Conservation (phyloP, 768 basidiomycete species). For the Collybiopsis confluens region DNA sequence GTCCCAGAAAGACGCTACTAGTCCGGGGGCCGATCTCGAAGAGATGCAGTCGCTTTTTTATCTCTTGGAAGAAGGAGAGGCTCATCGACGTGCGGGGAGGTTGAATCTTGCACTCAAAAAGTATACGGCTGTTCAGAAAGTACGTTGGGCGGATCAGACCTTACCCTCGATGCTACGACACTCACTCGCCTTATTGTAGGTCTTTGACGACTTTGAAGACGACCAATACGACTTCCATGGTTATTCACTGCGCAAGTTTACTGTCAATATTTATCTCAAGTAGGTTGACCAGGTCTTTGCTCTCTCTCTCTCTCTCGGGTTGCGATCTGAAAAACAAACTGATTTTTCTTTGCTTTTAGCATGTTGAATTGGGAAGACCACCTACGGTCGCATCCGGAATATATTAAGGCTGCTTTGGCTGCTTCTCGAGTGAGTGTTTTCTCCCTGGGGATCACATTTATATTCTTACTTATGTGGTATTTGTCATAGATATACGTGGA, state of each 20-base stretch:
- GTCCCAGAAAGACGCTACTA: conserved; percentile 74
- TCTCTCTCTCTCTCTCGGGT: not conserved
- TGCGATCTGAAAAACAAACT: not conserved
- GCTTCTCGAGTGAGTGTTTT: conserved; percentile 54
- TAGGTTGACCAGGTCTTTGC: no score
- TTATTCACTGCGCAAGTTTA: conserved; percentile 88
- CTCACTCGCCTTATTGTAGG: conserved; percentile 31
- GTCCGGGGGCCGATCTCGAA: conserved; percentile 76
- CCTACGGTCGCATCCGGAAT: conserved; percentile 72
- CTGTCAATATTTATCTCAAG: conserved; percentile 82
- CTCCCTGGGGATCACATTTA: conserved; percentile 11
- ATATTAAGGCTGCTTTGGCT: conserved; percentile 66
- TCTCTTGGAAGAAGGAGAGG: conserved; percentile 76
- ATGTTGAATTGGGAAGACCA: conserved; percentile 79
- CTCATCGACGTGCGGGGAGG: conserved; percentile 60
- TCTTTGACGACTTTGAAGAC: conserved; percentile 85
- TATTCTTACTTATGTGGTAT: conserved; percentile 5
- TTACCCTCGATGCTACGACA: not conserved
- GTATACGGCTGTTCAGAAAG: conserved; percentile 74
- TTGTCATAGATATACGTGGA: conserved; percentile 64
- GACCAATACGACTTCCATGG: conserved; percentile 98
- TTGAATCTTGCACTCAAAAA: conserved; percentile 80
- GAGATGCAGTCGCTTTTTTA: conserved; percentile 96
- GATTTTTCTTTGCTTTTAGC: conserved; percentile 31
- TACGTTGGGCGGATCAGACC: conserved; percentile 23